Evolutionary conservation across 75 land plant genomes (phyloP).

Genomic region (Isoetes taiwanensis): DNA sequence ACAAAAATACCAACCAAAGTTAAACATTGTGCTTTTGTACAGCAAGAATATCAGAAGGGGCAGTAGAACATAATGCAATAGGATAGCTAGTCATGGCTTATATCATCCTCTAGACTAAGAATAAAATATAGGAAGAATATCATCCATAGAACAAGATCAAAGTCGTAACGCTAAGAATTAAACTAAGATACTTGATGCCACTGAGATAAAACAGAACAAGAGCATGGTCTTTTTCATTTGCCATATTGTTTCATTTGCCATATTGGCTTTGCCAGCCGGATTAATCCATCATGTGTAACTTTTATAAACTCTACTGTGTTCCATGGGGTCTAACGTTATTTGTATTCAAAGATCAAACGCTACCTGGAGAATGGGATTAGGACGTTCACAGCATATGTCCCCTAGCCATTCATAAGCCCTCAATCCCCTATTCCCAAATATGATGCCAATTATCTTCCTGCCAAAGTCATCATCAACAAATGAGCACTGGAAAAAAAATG

Average conservation of each 20-base stretch:
- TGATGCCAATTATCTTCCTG: constrained; percentile 39
- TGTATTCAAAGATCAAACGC: background rate
- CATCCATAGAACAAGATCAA: too few species aligned
- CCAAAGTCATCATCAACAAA: too few species aligned
- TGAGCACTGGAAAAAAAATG: too few species aligned
- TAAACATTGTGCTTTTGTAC: background rate
- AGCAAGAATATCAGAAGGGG: too few species aligned
- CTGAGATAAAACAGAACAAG: background rate
- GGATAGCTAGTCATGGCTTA: too few species aligned
- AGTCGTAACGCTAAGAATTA: too few species aligned
- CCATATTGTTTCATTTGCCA: background rate
- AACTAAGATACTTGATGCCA: too few species aligned
- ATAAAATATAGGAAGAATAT: too few species aligned
- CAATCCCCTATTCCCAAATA: constrained; percentile 50
- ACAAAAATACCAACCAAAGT: background rate
- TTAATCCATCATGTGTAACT: background rate
- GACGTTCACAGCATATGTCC: constrained; percentile 69
- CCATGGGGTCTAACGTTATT: background rate
- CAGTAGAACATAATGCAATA: too few species aligned
- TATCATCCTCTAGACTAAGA: too few species aligned
- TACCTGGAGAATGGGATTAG: constrained; percentile 90
- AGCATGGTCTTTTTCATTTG: background rate
- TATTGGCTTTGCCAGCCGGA: background rate
- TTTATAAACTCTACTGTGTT: background rate
- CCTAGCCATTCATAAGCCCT: constrained; percentile 42